Evolutionary conservation across 2,329 filamentous ascomycete genomes (phyloP), one percentile per base, ranked within the genome.

Genomic region (Elsinoe necatrix): DNA sequence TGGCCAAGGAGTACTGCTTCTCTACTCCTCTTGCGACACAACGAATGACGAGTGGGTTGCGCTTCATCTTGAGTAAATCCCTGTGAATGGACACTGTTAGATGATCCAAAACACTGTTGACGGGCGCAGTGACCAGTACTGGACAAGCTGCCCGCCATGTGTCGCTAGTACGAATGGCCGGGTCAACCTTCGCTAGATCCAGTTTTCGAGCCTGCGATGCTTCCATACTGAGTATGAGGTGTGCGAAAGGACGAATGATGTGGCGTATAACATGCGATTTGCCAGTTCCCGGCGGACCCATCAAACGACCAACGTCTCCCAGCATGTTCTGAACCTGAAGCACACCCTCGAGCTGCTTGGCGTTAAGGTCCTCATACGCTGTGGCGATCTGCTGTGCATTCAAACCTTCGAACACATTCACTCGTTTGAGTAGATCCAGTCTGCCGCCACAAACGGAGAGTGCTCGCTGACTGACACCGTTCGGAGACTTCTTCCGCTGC

Each of bases 71-170:
- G 20, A 50, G 45, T 21, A 50, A 25, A 11, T 50, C 45, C 8
- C 8, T 31, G 18, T 50, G n/a, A 16, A 50, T 50, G 12, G 45
- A 31, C 2, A 20, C 25, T 1, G 45, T 16, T 4, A 50, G 27
- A 35, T 35, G 20, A n/a, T 50, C 27, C 25, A 50, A 25, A n/a
- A 50, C 45, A n/a, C 45, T 50, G 11, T 50, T 50, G 45, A 50
- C 29, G 14, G 45, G 45, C 21, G 45, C 45, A 3, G 45, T 50
- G 25, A 50, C 27, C 25, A 50, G 21, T 20, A 50, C 29, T 20
- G 45, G 25, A 11, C 45, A 50, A 20, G 45, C 18, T 6, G 25
- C 12, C 34, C 45, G 45, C 25, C 25, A 50, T 31, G n/a, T 18
- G 25, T 35, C 45, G 18, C 34, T 37, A 4, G 34, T 37, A 8